phyloP scores from a whole-genome alignment of 768 basidiomycete species.

The Boletellus ananas region DNA sequence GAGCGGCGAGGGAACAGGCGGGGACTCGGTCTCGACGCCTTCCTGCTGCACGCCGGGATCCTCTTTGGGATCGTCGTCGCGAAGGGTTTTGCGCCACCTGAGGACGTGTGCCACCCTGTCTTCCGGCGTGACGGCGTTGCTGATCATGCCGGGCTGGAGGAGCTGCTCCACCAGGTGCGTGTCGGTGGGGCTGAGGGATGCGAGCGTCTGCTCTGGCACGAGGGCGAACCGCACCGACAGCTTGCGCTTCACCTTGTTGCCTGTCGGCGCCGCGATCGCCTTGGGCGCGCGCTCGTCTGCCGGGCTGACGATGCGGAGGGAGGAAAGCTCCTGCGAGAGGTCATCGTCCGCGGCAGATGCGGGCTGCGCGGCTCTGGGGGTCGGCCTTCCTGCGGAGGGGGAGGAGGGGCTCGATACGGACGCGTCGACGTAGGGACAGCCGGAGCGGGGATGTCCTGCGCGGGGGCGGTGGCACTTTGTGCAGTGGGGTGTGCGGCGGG shows the following conservation, averaged over 20 bases:
- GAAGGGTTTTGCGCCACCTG: slow-evolving; percentile 32
- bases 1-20: slow-evolving; percentile 1
- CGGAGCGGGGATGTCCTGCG: slow-evolving; percentile 59
- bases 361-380: neutral
- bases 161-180: slow-evolving; percentile 46
- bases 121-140: slow-evolving; percentile 18
- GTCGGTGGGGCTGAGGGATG: slow-evolving; percentile 47
- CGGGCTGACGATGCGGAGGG: slow-evolving; percentile 39
- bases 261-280: neutral
- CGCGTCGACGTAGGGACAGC: slow-evolving; percentile 48
- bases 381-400: slow-evolving; percentile 8
- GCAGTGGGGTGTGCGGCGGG: slow-evolving; percentile 53
- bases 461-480: slow-evolving; percentile 52
- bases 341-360: slow-evolving; percentile 18
- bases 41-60: slow-evolving; percentile 14
- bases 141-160: slow-evolving; percentile 41
- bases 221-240: slow-evolving; percentile 31
- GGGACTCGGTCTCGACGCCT: neutral
- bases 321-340: slow-evolving; percentile 43
- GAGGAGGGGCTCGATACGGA: slow-evolving; percentile 13
- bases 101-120: slow-evolving; percentile 29
- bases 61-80: slow-evolving; percentile 30
- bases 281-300: slow-evolving; percentile 12
- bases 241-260: slow-evolving; percentile 16
- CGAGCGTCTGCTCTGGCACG: slow-evolving; percentile 40